Conservation (phyloP, 176 grass and related monocot species). For the Oryza rufipogon region DNA sequence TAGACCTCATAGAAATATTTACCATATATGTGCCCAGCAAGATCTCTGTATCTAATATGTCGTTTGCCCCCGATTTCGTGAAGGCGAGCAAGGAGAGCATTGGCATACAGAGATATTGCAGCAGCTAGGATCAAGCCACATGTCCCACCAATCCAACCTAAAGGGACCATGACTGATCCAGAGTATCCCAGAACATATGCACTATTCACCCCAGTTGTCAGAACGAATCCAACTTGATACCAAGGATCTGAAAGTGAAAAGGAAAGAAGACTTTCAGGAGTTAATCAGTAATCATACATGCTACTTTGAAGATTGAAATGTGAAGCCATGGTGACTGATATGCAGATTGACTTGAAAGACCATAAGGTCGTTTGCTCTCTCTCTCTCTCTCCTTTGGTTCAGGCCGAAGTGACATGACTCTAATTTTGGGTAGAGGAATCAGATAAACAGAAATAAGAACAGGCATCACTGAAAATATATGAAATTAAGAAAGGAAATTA, state of each 20-base stretch:
- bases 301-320: not conserved
- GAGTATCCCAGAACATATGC: constrained; percentile 97
- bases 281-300: constrained; percentile 1
- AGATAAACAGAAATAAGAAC: not conserved
- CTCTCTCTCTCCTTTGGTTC: not conserved
- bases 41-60: constrained; percentile 99
- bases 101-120: constrained; percentile 91
- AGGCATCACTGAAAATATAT: not conserved
- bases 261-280: not conserved
- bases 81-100: constrained; percentile 74
- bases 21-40: constrained; percentile 96
- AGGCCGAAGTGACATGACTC: not conserved
- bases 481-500: not conserved
- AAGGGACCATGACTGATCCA: constrained; percentile 79
- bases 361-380: not conserved
- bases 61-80: constrained; percentile 88
- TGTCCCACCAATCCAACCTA: constrained; percentile 80
- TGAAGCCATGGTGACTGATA: not conserved
- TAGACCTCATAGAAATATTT: constrained; percentile 15
- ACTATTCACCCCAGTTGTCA: constrained; percentile 91
- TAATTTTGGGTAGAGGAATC: not conserved
- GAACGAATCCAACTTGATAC: constrained; percentile 92
- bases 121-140: constrained; percentile 79
- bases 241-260: constrained; percentile 81
- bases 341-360: constrained; percentile 6